Conservation (phyloP, 805 yeast species). For the Saturnispora quitensis region DNA sequence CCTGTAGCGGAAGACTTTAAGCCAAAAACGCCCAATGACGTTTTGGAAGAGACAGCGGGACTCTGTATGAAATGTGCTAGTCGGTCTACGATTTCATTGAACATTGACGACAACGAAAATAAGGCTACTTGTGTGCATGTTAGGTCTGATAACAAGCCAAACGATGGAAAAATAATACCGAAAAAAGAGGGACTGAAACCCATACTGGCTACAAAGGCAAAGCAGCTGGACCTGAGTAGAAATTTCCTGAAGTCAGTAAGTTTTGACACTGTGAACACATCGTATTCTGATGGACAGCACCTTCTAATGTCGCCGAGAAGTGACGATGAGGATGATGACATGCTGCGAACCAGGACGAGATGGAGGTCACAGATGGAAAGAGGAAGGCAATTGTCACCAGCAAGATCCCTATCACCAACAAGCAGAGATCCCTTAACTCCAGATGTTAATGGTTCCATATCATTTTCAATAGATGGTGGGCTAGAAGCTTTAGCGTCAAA, state of each 20-base stretch:
- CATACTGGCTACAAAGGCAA: conserved; percentile 7
- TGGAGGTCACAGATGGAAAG: conserved; percentile 4
- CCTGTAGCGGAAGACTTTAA: conserved; percentile 13
- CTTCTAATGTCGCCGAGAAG: conserved; percentile 13
- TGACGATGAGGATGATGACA: conserved; percentile 17
- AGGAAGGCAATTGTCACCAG: conserved; percentile 2
- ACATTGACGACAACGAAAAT: background rate
- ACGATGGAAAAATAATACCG: background rate
- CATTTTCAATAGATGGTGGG: conserved; percentile 31
- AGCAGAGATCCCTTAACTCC: conserved; percentile 13
- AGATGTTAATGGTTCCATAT: conserved; percentile 5
- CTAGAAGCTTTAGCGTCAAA: background rate
- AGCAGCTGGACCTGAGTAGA: conserved; percentile 2
- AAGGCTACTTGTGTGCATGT: background rate
- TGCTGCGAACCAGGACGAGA: conserved; percentile 4
- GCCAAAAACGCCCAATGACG: conserved; percentile 18
- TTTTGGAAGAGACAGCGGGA: conserved; percentile 8
- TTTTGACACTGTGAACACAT: conserved; percentile 44
- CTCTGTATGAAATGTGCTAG: conserved; percentile 9
- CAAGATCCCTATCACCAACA: background rate
- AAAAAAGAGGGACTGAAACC: conserved; percentile 6
- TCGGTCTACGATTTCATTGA: conserved; percentile 2
- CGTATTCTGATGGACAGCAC: conserved; percentile 18
- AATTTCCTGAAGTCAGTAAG: conserved; percentile 29
- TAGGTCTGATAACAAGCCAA: background rate